Conservation (phyloP, 139 green algal species). For the Coccomyxa sp. region DNA sequence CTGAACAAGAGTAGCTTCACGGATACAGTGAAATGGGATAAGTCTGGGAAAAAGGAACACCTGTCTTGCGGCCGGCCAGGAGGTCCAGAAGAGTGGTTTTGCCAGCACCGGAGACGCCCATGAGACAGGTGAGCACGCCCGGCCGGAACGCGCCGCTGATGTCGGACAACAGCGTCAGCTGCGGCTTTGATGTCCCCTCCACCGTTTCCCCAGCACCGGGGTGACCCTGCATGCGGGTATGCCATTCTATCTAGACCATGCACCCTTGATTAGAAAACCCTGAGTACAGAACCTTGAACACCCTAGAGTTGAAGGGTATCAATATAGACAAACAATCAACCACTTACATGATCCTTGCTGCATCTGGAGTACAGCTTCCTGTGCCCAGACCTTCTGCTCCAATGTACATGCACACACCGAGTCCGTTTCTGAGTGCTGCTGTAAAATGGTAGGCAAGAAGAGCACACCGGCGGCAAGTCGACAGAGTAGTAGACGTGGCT, state of each 20-base stretch:
- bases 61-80: slow-evolving; percentile 51
- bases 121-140: slow-evolving; percentile 19
- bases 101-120: slow-evolving; percentile 40
- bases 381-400: too few relatives aligned
- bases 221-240: not conserved
- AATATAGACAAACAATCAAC: too few relatives aligned
- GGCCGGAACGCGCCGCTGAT: slow-evolving; percentile 43
- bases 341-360: too few relatives aligned
- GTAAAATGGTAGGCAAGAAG: too few relatives aligned
- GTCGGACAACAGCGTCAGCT: slow-evolving; percentile 29
- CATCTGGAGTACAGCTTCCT: too few relatives aligned
- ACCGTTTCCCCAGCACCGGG: not conserved
- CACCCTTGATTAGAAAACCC: too few relatives aligned
- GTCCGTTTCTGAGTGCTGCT: too few relatives aligned
- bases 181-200: slow-evolving; percentile 1
- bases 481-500: slow-evolving; percentile 21
- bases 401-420: too few relatives aligned
- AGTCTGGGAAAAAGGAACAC: not conserved
- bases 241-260: not conserved
- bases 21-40: too few relatives aligned
- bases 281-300: too few relatives aligned
- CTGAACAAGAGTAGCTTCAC: too few relatives aligned
- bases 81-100: slow-evolving; percentile 52
- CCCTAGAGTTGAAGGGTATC: too few relatives aligned
- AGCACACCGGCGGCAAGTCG: slow-evolving; percentile 38